Evolutionary conservation across 352 stramenopile genomes (phyloP), one percentile per base, ranked within the genome.

Genomic region (Thraustochytrium striatum): DNA sequence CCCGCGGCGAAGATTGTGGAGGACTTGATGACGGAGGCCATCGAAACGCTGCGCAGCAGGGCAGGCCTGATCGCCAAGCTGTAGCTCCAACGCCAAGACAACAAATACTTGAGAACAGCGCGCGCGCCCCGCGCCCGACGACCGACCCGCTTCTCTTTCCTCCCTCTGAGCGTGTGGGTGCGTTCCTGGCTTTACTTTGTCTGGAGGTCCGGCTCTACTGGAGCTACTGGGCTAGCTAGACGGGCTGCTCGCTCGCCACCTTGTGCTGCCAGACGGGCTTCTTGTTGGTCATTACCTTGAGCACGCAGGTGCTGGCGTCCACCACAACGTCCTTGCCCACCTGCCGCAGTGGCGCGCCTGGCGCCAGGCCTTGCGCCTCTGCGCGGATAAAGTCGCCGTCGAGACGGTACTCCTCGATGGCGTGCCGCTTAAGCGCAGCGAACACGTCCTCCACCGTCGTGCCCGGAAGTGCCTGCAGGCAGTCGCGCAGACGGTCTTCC

Each of bases 371-470:
- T 13, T 57, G 57, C 7, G 28, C 70, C 28, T 80, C 70, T 7
- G 70, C 70, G 28, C 70, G 70, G 58, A 80, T 75, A 30, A 80
- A 80, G 30, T 80, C 70, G 33, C 70, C 70, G 8, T 80, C 70
- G n/a, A 80, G 58, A 16, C 58, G 28, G 5, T 57, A 80, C 53
- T 8, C n/a, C 35, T 75, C 33, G 3, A 81, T 32, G 32, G 25
- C 33, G 55, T 28, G 32, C 9, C 41, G 41, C 58, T 75, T 80
- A 21, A 80, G 41, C 21, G 58, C 55, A 9, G 55, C 41, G 33
- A 80, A 80, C 9, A 80, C 79, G 55, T 72, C 58, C 30, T 81
- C 70, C 13, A 80, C 70, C n/a, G 70, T 80, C 28, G 7, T 41
- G 13, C 70, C 70, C 33, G 55, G 70, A 3, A 69, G 35, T 2